These are phyloP conservation scores for Coniochaeta sp. DNA, from an alignment of 2,329 filamentous ascomycete species.

Conservation along the genomic window DNA sequence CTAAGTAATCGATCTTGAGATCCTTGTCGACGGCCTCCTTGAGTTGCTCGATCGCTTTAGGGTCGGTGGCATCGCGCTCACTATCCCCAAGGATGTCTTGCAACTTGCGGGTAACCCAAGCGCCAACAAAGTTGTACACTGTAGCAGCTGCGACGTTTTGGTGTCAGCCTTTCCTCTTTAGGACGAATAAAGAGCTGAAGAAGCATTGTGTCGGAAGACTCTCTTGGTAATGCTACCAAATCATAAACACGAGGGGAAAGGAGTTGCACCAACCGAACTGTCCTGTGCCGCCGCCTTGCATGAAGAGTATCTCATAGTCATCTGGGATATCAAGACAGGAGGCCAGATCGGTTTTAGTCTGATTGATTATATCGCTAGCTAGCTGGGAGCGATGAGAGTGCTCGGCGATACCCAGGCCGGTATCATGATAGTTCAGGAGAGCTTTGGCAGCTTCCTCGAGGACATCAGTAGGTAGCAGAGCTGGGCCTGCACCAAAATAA, in stretches of 20 bases:
- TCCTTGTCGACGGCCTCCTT: constrained; percentile 59
- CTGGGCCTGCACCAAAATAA: constrained; percentile 88
- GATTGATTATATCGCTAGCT: constrained; percentile 70
- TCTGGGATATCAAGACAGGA: constrained; percentile 71
- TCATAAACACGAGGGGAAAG: too few species aligned
- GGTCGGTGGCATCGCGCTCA: constrained; percentile 35
- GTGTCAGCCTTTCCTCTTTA: not conserved
- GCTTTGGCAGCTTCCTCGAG: constrained; percentile 69
- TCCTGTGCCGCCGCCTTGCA: constrained; percentile 71
- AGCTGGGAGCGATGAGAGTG: constrained; percentile 80
- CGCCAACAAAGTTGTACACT: constrained; percentile 74
- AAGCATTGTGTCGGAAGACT: not conserved
- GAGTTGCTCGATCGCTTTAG: constrained; percentile 49
- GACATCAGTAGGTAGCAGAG: constrained; percentile 74
- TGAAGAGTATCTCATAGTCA: constrained; percentile 75
- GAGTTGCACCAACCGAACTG: too few species aligned
- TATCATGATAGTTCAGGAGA: constrained; percentile 73
- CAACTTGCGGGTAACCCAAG: constrained; percentile 69
- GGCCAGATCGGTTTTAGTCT: constrained; percentile 67
- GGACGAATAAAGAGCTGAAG: too few species aligned
- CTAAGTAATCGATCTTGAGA: constrained; percentile 78
- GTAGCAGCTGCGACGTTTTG: constrained; percentile 51
- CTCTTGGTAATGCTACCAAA: too few species aligned
- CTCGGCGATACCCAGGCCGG: constrained; percentile 80
- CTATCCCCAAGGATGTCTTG: constrained; percentile 42